Evolutionary conservation across 768 basidiomycete genomes (phyloP), one percentile per base, ranked within the genome.

Genomic region (Mycena sanguinolenta): DNA sequence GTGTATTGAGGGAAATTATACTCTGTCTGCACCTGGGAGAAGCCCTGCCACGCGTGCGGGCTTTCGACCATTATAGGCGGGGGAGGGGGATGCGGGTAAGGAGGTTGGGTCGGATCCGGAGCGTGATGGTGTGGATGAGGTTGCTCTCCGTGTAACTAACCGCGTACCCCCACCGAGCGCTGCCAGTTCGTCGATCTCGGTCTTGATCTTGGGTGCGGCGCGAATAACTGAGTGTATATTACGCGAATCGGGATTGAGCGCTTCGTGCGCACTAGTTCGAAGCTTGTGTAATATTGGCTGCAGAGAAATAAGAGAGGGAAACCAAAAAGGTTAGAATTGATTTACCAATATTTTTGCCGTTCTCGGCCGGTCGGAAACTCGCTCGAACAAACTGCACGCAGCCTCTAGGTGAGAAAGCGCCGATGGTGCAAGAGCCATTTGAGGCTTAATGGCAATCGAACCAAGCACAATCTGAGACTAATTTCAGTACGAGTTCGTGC

Each of bases 381-480:
- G 83, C 46, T 84, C 79, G 75, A 92, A 92, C 14, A 92, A 77
- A 63, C 84, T 85, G 71, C 84, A 85, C 0, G 90, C 91, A 1
- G 87, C 86, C 58, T 92, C 91, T n/a, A 93, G 78, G 75, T 91
- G 88, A 3, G 88, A 87, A n/a, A 91, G 77, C 3, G 91, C 91
- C 64, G 90, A 91, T 1, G 86, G 89, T 8, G 91, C 88, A 17
- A 93, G 78, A 10, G 87, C 87, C 87, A 92, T 89, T 46, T 83
- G 84, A 12, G 90, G 85, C 71, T 91, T 91, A 32, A 87, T 84
- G 2, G 91, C 89, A 61, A 93, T 92, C 8, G 90, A 88, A 21
- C 91, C 91, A 54, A 92, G 81, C 0, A 92, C 90, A 71, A 92
- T 90, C 91, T 92, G 60, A 27, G 60, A 53, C 50, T 42, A 17